A percentile compares a stretch with the other conserved stretches of the same genome.
These are phyloP conservation scores for Thymus quinquecostatus DNA, from an alignment of 257 asterid genomes.

Conservation along the genomic window DNA sequence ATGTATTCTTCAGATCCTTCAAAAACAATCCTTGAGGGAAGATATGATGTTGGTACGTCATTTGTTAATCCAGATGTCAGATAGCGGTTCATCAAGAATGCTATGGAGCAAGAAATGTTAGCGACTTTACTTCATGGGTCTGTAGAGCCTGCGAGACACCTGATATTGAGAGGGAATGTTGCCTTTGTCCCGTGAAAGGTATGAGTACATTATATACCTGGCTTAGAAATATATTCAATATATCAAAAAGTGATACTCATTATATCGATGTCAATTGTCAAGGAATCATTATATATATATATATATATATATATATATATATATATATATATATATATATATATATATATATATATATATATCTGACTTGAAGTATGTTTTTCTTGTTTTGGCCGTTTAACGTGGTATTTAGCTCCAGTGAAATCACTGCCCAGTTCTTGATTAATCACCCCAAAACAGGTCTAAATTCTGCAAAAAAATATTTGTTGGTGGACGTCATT, in stretches of 20 bases:
- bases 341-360: background rate
- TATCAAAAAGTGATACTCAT: background rate
- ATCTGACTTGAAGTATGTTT: conserved; percentile 5
- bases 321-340: too few species aligned
- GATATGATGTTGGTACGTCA: conserved; percentile 29
- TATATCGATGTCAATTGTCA: background rate
- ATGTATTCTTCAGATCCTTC: conserved; percentile 5
- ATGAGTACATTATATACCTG: conserved; percentile 29
- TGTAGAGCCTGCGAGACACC: conserved; percentile 98
- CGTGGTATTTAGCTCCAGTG: conserved; percentile 4
- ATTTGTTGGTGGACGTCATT: conserved; percentile 24
- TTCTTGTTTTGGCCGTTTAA: conserved; percentile 6
- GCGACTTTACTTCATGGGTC: conserved; percentile 98
- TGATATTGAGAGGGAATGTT: conserved; percentile 89
- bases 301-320: too few species aligned
- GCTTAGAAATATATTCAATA: conserved; percentile 19
- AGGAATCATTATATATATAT: too few species aligned
- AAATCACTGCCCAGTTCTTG: background rate
- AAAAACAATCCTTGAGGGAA: background rate
- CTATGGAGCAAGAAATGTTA: conserved; percentile 95
- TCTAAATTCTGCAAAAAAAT: conserved; percentile 15
- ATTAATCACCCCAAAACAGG: background rate
- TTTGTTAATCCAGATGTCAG: conserved; percentile 72
- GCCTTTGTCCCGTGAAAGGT: conserved; percentile 99
- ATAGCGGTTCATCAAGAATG: conserved; percentile 99